Percentiles rank a stretch among this genome's conserved stretches.
phyloP scores from a whole-genome alignment of 805 yeast genomes.

The Starmerella davenportii region DNA sequence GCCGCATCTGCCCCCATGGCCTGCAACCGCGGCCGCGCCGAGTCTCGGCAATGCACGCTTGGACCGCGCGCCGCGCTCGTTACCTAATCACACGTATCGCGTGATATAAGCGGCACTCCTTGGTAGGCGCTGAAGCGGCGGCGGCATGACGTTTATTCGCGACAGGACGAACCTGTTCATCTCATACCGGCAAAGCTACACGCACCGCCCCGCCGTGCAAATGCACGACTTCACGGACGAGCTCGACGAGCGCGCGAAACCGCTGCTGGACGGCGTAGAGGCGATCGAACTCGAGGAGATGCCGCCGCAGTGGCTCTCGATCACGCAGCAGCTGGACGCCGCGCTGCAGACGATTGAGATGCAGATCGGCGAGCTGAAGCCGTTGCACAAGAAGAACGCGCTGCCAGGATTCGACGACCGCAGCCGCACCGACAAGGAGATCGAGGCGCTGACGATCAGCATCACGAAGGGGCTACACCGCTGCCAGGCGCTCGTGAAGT shows the following conservation, averaged over 20 bases:
- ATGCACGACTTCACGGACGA: conserved; percentile 22
- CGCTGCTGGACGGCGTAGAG: conserved; percentile 29
- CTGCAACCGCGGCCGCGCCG: no score
- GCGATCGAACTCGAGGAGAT: conserved; percentile 44
- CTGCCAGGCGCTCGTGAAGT: conserved; percentile 60
- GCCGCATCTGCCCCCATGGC: no score
- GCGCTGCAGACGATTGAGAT: conserved; percentile 34
- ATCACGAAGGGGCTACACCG: conserved; percentile 62
- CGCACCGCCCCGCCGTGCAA: conserved; percentile 33
- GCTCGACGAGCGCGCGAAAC: conserved; percentile 36
- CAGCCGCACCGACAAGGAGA: conserved; percentile 51
- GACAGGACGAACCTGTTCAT: conserved; percentile 85
- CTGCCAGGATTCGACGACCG: conserved; percentile 81
- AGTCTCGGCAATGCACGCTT: no score
- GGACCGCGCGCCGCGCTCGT: no score
- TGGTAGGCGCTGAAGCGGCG: neutral
- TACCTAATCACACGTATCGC: no score
- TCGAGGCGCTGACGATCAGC: conserved; percentile 57
- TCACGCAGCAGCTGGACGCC: conserved; percentile 53
- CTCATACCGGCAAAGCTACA: conserved; percentile 77
- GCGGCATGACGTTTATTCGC: conserved; percentile 44
- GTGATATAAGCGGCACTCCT: no score
- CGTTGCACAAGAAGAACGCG: conserved; percentile 60
- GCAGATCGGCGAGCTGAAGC: conserved; percentile 42
- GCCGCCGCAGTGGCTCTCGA: conserved; percentile 65